Base-by-base conservation (phyloP, 225 moss, liverwort and hornwort species). In the Climacium dendroides region DNA sequence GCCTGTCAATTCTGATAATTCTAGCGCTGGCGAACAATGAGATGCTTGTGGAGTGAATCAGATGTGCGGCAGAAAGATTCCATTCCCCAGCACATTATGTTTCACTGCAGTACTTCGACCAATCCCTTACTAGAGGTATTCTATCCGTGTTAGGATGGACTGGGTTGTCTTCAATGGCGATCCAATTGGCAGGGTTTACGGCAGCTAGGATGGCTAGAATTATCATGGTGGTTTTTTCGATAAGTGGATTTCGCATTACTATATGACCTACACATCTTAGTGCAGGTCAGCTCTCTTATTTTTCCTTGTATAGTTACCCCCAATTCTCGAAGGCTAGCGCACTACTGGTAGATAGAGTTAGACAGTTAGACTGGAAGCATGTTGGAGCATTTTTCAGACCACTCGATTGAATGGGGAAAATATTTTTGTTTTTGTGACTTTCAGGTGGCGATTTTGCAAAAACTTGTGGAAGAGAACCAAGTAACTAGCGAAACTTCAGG, bases 401-500 rank as follows among this genome's bases (percentile, higher is more conserved):
- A 85, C 30, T 60, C 87, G 82, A 58, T 67, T 50, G 28, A 23
- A 25, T 25, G 7, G 29, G 58, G 45, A 43, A 76, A 65, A 15
- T 3, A 18, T 64, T 57, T 76, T 66, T 39, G 34, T 24, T 30
- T 15, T 69, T 67, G 17, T 60, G 20, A 55, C 32, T 64, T 85
- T 61, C 85, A 93, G 93, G 90, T 93, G 79, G 69, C 57, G 74
- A 61, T 85, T 54, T 87, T 93, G 88, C 89, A 90, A 57, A 93
- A 79, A 14, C 90, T 93, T 64, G 34, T 90, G 89, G 86, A 92
- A 19, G 86, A 86, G 64, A 93, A 93, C 52, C 90, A 87, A 86
- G 82, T 64, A 85, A 77, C 15, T 37, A 77, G 53, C 54, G 84
- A 87, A 34, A 48, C n/a, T 39, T 28, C 87, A 45, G 39, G n/a